Conservation (phyloP, 164 flowering plant species). For the Stephania cephalantha region DNA sequence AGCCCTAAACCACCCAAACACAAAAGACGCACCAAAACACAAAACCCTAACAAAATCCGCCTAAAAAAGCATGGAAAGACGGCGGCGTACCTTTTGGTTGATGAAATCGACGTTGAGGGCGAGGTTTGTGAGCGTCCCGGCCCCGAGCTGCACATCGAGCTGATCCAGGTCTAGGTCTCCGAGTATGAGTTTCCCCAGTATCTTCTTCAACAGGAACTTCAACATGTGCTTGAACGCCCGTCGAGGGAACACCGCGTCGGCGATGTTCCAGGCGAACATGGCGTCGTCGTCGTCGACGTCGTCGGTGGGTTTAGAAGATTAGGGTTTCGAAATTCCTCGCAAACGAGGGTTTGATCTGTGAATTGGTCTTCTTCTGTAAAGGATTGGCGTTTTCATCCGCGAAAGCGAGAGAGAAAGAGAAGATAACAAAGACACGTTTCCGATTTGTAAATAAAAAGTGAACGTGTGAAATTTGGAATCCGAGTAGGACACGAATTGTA, state of each 20-base stretch:
- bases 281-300: neutral
- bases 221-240: constrained; percentile 66
- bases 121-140: constrained; percentile 73
- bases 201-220: constrained; percentile 85
- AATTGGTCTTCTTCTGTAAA: neutral
- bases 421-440: neutral
- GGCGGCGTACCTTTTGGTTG: constrained; percentile 48
- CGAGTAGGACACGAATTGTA: too few species aligned
- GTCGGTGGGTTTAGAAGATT: neutral
- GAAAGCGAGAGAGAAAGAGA: neutral
- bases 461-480: too few species aligned
- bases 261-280: constrained; percentile 66
- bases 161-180: constrained; percentile 87
- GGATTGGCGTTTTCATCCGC: neutral
- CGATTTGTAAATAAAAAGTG: neutral
- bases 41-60: neutral
- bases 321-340: constrained; percentile 12
- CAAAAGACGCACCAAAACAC: neutral
- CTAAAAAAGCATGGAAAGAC: neutral
- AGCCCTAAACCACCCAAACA: too few species aligned
- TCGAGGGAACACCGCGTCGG: constrained; percentile 74
- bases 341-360: neutral
- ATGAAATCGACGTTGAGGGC: constrained; percentile 80
- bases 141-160: constrained; percentile 77
- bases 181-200: constrained; percentile 63